Evolutionary conservation across 768 basidiomycete genomes (phyloP).

Genomic region (Strobilomyces dryophilus): DNA sequence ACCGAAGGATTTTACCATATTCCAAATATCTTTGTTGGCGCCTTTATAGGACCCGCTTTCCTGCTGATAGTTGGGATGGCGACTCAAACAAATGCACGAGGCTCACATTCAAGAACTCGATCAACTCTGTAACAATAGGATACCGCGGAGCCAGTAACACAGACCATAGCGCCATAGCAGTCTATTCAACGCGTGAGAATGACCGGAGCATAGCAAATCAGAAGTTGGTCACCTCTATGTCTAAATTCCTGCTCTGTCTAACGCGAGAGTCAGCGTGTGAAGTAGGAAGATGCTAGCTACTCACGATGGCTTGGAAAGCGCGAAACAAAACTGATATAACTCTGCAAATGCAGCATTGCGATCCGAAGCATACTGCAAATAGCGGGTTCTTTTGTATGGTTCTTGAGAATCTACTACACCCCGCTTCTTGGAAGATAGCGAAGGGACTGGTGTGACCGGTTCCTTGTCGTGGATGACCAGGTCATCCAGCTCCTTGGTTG

Average conservation of each 20-base stretch:
- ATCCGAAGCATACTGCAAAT: slow-evolving; percentile 47
- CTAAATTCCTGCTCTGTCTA: slow-evolving; percentile 71
- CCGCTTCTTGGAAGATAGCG: slow-evolving; percentile 32
- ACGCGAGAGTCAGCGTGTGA: slow-evolving; percentile 3
- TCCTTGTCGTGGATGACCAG: slow-evolving; percentile 51
- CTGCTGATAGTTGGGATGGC: slow-evolving; percentile 13
- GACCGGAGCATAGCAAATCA: background rate
- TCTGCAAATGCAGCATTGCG: slow-evolving; percentile 52
- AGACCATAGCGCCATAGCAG: slow-evolving; percentile 71
- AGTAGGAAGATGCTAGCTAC: slow-evolving; percentile 25
- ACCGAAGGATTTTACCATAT: slow-evolving; percentile 50
- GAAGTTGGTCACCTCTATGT: slow-evolving; percentile 63
- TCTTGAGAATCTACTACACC: slow-evolving; percentile 26
- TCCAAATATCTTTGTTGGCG: slow-evolving; percentile 83
- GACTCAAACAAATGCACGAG: slow-evolving; percentile 11
- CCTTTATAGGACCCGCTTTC: slow-evolving; percentile 63
- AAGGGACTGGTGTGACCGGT: slow-evolving; percentile 27
- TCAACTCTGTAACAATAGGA: slow-evolving; percentile 59
- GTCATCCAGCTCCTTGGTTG: slow-evolving; percentile 57
- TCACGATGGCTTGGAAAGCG: slow-evolving; percentile 67
- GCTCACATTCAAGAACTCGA: slow-evolving; percentile 60
- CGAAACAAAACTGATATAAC: slow-evolving; percentile 70
- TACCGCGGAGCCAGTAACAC: slow-evolving; percentile 66
- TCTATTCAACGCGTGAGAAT: slow-evolving; percentile 37
- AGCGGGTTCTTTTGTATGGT: slow-evolving; percentile 52